A percentile compares a stretch with the other conserved stretches of the same genome.
These are phyloP conservation scores for Torrubiella hemipterigena DNA, from an alignment of 2,329 filamentous ascomycete genomes.

Conservation along the genomic window DNA sequence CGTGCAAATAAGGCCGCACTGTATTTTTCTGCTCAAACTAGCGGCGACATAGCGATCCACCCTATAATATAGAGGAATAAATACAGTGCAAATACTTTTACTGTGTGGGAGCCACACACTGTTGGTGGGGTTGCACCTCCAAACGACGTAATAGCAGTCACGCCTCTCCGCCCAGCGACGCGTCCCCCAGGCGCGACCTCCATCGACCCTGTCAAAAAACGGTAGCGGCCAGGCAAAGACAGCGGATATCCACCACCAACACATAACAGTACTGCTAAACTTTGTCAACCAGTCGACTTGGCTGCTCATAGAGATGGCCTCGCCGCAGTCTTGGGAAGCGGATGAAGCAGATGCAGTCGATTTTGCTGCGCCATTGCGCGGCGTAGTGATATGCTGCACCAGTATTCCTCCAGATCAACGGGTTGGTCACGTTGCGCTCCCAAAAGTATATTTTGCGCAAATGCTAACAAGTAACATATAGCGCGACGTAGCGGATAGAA, in stretches of 20 bases:
- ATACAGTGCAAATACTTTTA: too few relatives aligned
- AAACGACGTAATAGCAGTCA: background rate
- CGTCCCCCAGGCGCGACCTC: background rate
- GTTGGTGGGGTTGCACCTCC: too few relatives aligned
- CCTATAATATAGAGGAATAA: too few relatives aligned
- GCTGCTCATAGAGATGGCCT: slow-evolving; percentile 17
- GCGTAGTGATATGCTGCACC: slow-evolving; percentile 77
- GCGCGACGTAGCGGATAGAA: slow-evolving; percentile 49
- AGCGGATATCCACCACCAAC: too few relatives aligned
- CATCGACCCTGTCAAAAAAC: too few relatives aligned
- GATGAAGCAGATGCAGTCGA: slow-evolving; percentile 28
- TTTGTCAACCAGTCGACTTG: too few relatives aligned
- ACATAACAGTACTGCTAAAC: too few relatives aligned
- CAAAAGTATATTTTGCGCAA: background rate
- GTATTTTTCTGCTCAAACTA: too few relatives aligned
- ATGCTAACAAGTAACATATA: slow-evolving; percentile 11
- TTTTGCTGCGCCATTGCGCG: slow-evolving; percentile 51
- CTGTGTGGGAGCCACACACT: too few relatives aligned
- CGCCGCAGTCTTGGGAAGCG: slow-evolving; percentile 9
- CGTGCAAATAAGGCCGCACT: too few relatives aligned
- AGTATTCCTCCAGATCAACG: slow-evolving; percentile 69
- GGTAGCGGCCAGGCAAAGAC: too few relatives aligned
- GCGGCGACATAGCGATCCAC: too few relatives aligned
- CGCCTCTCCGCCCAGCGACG: background rate
- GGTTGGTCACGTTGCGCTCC: slow-evolving; percentile 34